Percentiles rank a stretch among this genome's conserved stretches.
Conservation (phyloP, 1,139 yeast species). For the Pichia cactophila region DNA sequence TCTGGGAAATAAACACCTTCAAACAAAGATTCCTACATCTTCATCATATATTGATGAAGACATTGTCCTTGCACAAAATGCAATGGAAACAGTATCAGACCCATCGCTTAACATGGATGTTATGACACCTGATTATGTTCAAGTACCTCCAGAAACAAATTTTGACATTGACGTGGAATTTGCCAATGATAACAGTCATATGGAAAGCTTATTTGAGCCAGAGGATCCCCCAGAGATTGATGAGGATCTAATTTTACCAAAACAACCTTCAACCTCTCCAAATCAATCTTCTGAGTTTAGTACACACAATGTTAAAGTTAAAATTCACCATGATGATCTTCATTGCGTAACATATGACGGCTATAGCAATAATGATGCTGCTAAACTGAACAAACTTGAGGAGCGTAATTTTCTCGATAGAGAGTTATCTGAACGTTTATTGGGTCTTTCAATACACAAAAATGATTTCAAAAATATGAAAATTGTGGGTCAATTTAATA, state of each 20-base stretch:
- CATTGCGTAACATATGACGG: neutral
- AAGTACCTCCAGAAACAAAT: neutral
- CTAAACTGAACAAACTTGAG: neutral
- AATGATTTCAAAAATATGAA: conserved; percentile 63
- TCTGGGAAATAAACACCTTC: neutral
- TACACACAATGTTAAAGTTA: neutral
- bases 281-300: neutral
- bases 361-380: neutral
- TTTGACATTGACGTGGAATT: neutral
- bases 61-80: neutral
- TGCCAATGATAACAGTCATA: too few relatives aligned
- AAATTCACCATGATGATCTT: neutral
- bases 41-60: neutral
- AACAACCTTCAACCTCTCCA: neutral
- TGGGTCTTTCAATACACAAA: conserved; percentile 52
- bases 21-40: neutral
- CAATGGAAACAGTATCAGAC: neutral
- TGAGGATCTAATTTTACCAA: neutral
- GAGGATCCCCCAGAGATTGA: neutral
- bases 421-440: conserved; percentile 46
- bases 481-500: conserved; percentile 84
- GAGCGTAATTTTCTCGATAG: conserved; percentile 28
- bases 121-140: neutral
- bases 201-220: neutral
- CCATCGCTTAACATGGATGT: neutral